These are phyloP conservation scores for Lophiostoma macrostomum DNA, from an alignment of 495 filamentous ascomycete genomes.

Conservation along the genomic window DNA sequence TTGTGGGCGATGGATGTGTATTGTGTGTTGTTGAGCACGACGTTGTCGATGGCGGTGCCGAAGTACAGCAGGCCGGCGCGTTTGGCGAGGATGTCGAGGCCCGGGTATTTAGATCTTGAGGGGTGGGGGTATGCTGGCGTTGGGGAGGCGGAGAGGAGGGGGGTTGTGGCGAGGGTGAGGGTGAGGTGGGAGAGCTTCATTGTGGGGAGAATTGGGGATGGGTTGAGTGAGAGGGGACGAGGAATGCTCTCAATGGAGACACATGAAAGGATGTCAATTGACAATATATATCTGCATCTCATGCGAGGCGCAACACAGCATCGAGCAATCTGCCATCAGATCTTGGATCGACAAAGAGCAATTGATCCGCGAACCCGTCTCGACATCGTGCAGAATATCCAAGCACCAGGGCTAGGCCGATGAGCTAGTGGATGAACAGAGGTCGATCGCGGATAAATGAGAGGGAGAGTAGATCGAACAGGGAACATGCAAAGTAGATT, in stretches of 20 bases:
- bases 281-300: conserved; percentile 19
- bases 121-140: not conserved
- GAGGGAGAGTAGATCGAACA: not conserved
- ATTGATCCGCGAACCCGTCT: too few species aligned
- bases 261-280: not conserved
- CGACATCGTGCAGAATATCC: too few species aligned
- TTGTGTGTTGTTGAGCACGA: conserved; percentile 43
- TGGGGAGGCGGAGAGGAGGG: conserved; percentile 13
- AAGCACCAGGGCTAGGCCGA: not conserved
- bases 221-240: not conserved
- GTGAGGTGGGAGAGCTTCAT: conserved; percentile 24
- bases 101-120: conserved; percentile 32
- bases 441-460: conserved; percentile 12
- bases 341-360: too few species aligned
- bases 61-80: conserved; percentile 49
- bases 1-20: conserved; percentile 44
- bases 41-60: conserved; percentile 50
- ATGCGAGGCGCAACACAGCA: too few species aligned
- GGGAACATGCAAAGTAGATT: not conserved
- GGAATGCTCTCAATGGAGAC: not conserved
- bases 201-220: not conserved
- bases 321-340: too few species aligned
- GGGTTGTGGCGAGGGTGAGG: conserved; percentile 2
- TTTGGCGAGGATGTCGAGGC: conserved; percentile 41
- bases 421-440: not conserved